Conservation (phyloP, 352 stramenopile genomes). For the Pythium pyrilobum region DNA sequence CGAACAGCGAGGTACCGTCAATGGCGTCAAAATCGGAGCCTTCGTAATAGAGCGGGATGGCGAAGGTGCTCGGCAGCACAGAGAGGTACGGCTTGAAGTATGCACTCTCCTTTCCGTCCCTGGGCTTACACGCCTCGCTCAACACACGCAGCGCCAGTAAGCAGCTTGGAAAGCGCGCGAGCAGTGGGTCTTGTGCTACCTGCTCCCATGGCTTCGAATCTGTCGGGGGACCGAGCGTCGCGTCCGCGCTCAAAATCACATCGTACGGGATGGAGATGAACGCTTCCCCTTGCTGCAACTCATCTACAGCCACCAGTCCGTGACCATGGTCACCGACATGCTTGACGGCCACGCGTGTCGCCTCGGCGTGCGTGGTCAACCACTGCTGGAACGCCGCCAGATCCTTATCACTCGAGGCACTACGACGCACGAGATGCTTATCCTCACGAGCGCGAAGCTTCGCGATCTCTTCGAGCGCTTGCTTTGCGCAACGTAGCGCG, state of each 20-base stretch:
- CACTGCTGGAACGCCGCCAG: slow-evolving; percentile 26
- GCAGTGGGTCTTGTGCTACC: slow-evolving; percentile 27
- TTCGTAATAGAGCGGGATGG: slow-evolving; percentile 48
- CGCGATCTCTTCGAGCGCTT: slow-evolving; percentile 27
- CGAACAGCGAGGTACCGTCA: slow-evolving; percentile 30
- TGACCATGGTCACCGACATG: slow-evolving; percentile 25
- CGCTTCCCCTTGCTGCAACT: slow-evolving; percentile 17
- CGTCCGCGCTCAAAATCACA: slow-evolving; percentile 24
- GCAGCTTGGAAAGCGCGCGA: slow-evolving; percentile 35
- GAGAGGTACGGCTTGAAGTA: slow-evolving; percentile 41
- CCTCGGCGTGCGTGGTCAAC: slow-evolving; percentile 13
- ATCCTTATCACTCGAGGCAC: slow-evolving; percentile 8
- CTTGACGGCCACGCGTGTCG: slow-evolving; percentile 15
- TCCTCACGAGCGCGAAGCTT: slow-evolving; percentile 18
- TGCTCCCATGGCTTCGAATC: slow-evolving; percentile 20
- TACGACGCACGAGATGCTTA: slow-evolving; percentile 14
- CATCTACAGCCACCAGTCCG: slow-evolving; percentile 23
- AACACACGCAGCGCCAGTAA: slow-evolving; percentile 38
- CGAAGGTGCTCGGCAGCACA: slow-evolving; percentile 36
- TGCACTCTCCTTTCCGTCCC: slow-evolving; percentile 7
- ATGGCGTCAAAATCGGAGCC: slow-evolving; percentile 36
- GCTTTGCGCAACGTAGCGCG: slow-evolving; percentile 20
- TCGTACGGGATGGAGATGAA: slow-evolving; percentile 37
- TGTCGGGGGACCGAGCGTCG: slow-evolving; percentile 11
- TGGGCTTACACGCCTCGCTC: slow-evolving; percentile 19